Conservation (phyloP, 257 asterid genomes). For the Gynochthodes officinalis region DNA sequence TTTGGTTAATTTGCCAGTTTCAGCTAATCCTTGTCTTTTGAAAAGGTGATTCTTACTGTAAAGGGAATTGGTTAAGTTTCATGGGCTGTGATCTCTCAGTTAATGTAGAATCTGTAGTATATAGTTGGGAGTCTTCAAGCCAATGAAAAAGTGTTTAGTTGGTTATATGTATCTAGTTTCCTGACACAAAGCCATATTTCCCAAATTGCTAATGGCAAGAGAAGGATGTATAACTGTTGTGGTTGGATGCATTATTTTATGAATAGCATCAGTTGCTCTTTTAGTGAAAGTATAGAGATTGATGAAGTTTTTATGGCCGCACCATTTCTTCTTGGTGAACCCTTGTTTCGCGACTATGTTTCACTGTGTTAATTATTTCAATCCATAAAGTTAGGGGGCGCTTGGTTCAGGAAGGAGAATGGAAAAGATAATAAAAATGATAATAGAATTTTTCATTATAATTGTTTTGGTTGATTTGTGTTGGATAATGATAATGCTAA, state of each 20-base stretch:
- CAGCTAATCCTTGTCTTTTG: background rate
- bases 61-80: constrained; percentile 15
- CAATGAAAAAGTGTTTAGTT: background rate
- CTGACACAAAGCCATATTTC: background rate
- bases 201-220: constrained; percentile 2
- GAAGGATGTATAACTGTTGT: background rate
- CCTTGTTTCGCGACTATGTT: too few relatives aligned
- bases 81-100: background rate
- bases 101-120: constrained; percentile 8
- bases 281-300: background rate
- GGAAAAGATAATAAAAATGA: too few relatives aligned
- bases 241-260: background rate
- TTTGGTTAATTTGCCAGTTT: constrained; percentile 2
- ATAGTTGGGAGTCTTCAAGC: constrained; percentile 3
- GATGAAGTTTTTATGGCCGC: background rate
- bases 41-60: constrained; percentile 17
- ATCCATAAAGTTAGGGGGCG: too few relatives aligned
- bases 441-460: too few relatives aligned
- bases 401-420: too few relatives aligned
- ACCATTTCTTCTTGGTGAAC: too few relatives aligned
- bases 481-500: too few relatives aligned
- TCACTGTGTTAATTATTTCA: too few relatives aligned
- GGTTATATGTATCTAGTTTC: constrained; percentile 9
- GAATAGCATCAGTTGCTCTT: background rate
- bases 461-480: too few relatives aligned